Base-by-base conservation (phyloP, 768 basidiomycete genomes). In the Trametes villosa region DNA sequence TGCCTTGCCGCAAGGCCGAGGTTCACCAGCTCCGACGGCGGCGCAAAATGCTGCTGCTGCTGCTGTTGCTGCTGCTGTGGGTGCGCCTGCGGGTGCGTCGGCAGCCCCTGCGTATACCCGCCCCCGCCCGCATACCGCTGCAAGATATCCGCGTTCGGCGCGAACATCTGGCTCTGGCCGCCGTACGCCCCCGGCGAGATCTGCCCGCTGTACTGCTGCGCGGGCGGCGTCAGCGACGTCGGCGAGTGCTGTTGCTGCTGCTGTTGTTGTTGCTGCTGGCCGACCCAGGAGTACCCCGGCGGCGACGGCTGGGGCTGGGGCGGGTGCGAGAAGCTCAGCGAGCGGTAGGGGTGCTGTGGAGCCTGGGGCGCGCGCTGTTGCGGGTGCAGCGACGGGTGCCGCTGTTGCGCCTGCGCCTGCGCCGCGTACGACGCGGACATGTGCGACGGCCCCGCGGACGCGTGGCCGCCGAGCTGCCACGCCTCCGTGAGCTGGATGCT, bases 1-100 rank as follows among this genome's bases (percentile, higher is more conserved):
- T 81, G 81, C 24, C 83, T 75, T 11, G 86, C 75, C 5, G 85
- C 84, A 26, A 89, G 73, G 8, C 88, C 88, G 4, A 89, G 77
- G 55, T 84, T 79, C 0, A 84, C 81, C 18, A 89, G 73, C 53
- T 86, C 84, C 18, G 74, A 68, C 40, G 73, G 72, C 42, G 66
- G 70, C 8, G 65, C 59, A 0, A 68, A 62, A 20, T 41, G 71
- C 17, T 26, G 62, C 12, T 68, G 65, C n/a, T 58, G 69, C 29
- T 47, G 62, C 22, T 57, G 67, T 15, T 49, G 66, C n/a, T 64
- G 62, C 3, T 53, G 62, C 4, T 68, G 71, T 6, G 65, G 62
- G 2, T 57, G 61, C n/a, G 53, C 38, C 18, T 57, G 60, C 31
- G 57, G 51, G 2, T 50, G 60, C 33, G 53, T 62, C n/a, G 53